Evolutionary conservation across 1,284 basidiomycete genomes (phyloP).

Genomic region (Dichomitus squalens): DNA sequence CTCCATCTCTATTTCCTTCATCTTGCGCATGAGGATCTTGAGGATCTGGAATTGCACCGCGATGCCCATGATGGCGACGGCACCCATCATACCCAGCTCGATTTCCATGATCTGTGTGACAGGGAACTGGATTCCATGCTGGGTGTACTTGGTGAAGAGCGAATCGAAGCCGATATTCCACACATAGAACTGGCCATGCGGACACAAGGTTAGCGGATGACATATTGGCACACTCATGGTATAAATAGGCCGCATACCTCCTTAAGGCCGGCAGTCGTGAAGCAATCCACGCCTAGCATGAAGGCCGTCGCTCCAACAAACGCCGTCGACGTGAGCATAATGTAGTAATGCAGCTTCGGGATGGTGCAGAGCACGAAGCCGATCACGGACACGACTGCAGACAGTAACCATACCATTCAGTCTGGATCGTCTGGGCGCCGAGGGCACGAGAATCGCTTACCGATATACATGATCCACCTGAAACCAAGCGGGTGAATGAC

Average conservation of each 20-base stretch:
- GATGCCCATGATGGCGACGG: slow-evolving; percentile 82
- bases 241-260: slow-evolving; percentile 55
- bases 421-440: not conserved
- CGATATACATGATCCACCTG: slow-evolving; percentile 88
- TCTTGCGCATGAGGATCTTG: slow-evolving; percentile 74
- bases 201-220: slow-evolving; percentile 6
- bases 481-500: slow-evolving; percentile 76
- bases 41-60: slow-evolving; percentile 91
- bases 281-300: slow-evolving; percentile 93
- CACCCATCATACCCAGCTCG: slow-evolving; percentile 85
- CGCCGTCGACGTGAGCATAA: slow-evolving; percentile 82
- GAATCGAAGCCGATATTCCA: slow-evolving; percentile 88
- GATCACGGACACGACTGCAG: slow-evolving; percentile 38
- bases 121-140: slow-evolving; percentile 75
- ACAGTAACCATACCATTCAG: slow-evolving; percentile 15
- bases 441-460: slow-evolving; percentile 41
- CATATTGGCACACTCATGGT: not conserved
- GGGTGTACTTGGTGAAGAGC: slow-evolving; percentile 76
- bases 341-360: slow-evolving; percentile 72
- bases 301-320: slow-evolving; percentile 92
- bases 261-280: slow-evolving; percentile 87
- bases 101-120: slow-evolving; percentile 92
- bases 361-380: slow-evolving; percentile 53
- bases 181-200: slow-evolving; percentile 77
- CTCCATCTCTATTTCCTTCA: slow-evolving; percentile 80